Evolutionary conservation across 495 filamentous ascomycete species (phyloP), one percentile per base, ranked within the genome.

Genomic region (Penicillium roqueforti): DNA sequence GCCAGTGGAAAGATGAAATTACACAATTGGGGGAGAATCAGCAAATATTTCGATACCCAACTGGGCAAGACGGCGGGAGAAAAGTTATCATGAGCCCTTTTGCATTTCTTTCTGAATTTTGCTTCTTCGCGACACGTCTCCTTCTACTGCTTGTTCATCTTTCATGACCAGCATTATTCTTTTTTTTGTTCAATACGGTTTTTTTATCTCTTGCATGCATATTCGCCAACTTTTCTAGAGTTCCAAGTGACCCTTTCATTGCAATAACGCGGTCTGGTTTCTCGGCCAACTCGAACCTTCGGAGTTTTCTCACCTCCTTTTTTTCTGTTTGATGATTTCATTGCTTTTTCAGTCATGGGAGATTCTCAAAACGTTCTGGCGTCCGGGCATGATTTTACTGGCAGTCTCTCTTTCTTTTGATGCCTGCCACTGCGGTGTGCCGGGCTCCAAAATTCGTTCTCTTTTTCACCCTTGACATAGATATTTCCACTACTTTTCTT

Each of bases 11-110:
- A 69, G 26, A 74, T 83, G 47, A 79, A 81, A 49, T 53, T 75
- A 55, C 74, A 73, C 63, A 86, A 81, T 62, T 76, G 81, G 55
- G 76, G 78, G 66, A 83, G 74, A 64, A 69, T 83, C 53, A 62
- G 72, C 56, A 69, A 67, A 51, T 60, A 75, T 36, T 61, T 79
- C 58, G 70, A 75, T 67, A 51, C 54, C 46, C 61, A 47, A 37
- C 51, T 36, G 47, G 59, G 51, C 34, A 39, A 53, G 18, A 26
- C 32, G 51, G 42, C 49, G 26, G 10, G 18, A 47, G 53, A 52
- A 53, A 43, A 59, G 43, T 48, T 54, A 55, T 59, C 49, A 55
- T 46, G 57, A 67, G 53, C 60, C 41, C 26, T 56, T 53, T 51
- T 8, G 47, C 37, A 41, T 47, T 31, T 56, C 47, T 38, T 55